Evolutionary conservation across 164 flowering plant genomes (phyloP).

Genomic region (Tetrastigma voinierianum): DNA sequence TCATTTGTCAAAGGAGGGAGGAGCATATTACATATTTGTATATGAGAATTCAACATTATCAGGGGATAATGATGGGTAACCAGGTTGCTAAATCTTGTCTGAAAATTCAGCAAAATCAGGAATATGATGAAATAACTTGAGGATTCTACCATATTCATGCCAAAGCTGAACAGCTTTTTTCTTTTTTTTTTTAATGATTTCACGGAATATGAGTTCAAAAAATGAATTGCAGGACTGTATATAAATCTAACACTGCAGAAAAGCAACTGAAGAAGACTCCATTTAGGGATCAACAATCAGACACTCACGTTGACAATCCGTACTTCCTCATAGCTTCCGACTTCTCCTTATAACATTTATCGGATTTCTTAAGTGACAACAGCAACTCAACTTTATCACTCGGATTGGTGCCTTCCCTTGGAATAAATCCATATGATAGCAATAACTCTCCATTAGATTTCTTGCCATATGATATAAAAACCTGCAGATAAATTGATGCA

Average conservation of each 20-base stretch:
- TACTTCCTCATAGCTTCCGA: slow-evolving; percentile 65
- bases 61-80: not conserved
- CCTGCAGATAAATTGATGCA: slow-evolving; percentile 38
- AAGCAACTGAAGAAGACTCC: not conserved
- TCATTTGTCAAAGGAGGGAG: not conserved
- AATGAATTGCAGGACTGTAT: not conserved
- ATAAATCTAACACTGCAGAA: not conserved
- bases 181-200: no score
- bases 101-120: not conserved
- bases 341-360: slow-evolving; percentile 76
- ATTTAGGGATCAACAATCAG: not conserved
- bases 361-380: slow-evolving; percentile 69
- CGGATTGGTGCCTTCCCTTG: slow-evolving; percentile 86
- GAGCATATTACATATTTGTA: not conserved
- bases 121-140: not conserved
- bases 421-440: slow-evolving; percentile 97
- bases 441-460: slow-evolving; percentile 95
- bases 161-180: not conserved
- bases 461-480: slow-evolving; percentile 94
- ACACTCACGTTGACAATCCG: slow-evolving; percentile 70
- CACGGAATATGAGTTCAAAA: not conserved
- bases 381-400: slow-evolving; percentile 82
- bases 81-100: not conserved
- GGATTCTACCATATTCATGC: not conserved
- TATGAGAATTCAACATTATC: not conserved